Conservation (phyloP, 345 rosid genomes). For the Syzygium grande region DNA sequence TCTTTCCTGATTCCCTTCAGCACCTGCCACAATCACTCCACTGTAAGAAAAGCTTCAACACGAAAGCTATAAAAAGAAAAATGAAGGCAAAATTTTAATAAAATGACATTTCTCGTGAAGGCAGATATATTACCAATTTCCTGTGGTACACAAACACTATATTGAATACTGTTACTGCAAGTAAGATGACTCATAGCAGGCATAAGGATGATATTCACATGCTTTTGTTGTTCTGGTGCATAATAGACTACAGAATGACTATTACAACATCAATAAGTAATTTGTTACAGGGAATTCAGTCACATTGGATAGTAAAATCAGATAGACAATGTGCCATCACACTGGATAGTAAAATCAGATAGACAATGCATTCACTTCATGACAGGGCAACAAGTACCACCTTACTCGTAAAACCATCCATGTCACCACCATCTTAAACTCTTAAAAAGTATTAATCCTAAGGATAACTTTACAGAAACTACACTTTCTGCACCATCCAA, state of each 20-base stretch:
- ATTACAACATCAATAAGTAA: neutral
- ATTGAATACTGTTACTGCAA: neutral
- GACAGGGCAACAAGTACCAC: neutral
- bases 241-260: neutral
- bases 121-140: neutral
- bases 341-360: neutral
- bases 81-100: neutral
- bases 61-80: neutral
- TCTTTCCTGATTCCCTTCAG: slow-evolving; percentile 46
- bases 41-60: slow-evolving; percentile 17
- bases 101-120: neutral
- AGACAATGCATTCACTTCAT: neutral
- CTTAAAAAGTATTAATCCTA: neutral
- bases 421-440: neutral
- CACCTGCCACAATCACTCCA: neutral
- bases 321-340: neutral
- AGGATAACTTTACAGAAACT: neutral
- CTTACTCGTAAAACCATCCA: neutral
- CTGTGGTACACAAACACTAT: neutral
- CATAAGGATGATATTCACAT: neutral
- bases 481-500: neutral
- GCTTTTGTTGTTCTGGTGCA: neutral
- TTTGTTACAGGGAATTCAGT: neutral
- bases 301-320: neutral
- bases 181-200: neutral